Evolutionary conservation across 2,329 filamentous ascomycete genomes (phyloP).

Genomic region (Penicillium corylophilum): DNA sequence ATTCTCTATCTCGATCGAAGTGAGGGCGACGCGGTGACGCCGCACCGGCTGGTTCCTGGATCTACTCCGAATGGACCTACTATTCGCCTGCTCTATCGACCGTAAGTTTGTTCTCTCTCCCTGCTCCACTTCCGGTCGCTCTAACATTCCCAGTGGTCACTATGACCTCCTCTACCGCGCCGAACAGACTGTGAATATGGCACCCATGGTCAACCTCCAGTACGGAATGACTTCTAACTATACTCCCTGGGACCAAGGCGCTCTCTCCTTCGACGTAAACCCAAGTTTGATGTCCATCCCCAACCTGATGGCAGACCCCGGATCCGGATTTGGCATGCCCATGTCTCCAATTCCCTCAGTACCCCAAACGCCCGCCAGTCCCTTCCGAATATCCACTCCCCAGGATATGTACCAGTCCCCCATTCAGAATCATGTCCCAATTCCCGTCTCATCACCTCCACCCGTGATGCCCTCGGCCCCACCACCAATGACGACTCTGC

Average conservation of each 20-base stretch:
- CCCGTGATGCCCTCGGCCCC: constrained; percentile 28
- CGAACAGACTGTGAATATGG: constrained; percentile 42
- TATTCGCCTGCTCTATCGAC: constrained; percentile 66
- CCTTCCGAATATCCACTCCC: constrained; percentile 32
- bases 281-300: constrained; percentile 43
- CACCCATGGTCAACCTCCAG: constrained; percentile 43
- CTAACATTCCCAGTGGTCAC: constrained; percentile 60
- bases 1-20: constrained; percentile 90
- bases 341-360: constrained; percentile 29
- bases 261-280: constrained; percentile 41
- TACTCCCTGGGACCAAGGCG: constrained; percentile 37
- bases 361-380: constrained; percentile 30
- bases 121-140: constrained; percentile 2
- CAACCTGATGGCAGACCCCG: constrained; percentile 39
- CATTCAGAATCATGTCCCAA: constrained; percentile 26
- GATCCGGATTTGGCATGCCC: constrained; percentile 27
- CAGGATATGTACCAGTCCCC: constrained; percentile 37
- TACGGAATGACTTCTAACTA: constrained; percentile 42
- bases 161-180: constrained; percentile 89
- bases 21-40: constrained; percentile 68
- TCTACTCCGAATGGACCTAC: constrained; percentile 54
- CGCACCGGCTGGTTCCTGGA: constrained; percentile 39
- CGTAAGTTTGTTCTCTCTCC: constrained; percentile 42
- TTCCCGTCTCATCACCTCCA: constrained; percentile 29
- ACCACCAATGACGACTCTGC: constrained; percentile 35